Percentiles rank a stretch among this genome's conserved stretches.
These are phyloP conservation scores for Leptographium radiaticola DNA, from an alignment of 2,329 filamentous ascomycete species.

Conservation along the genomic window DNA sequence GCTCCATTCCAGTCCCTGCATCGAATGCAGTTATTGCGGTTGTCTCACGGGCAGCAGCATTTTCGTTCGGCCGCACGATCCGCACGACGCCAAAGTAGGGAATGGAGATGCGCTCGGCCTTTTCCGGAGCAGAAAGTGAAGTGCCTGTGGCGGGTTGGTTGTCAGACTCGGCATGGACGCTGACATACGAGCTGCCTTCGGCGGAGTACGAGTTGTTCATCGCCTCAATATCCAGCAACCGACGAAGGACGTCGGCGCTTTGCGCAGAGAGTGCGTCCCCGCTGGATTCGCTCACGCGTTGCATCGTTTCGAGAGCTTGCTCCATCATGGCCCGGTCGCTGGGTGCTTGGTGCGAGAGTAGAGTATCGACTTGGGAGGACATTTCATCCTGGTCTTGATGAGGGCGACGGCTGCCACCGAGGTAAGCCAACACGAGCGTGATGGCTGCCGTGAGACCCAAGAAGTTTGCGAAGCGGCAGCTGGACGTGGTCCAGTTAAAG, in stretches of 20 bases:
- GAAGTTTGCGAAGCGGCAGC: not conserved
- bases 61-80: not conserved
- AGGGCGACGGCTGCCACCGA: not conserved
- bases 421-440: not conserved
- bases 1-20: not conserved
- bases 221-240: not conserved
- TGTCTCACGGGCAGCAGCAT: not conserved
- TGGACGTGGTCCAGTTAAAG: not conserved
- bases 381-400: not conserved
- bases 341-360: not conserved
- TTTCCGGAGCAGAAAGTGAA: not conserved
- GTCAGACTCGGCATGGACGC: not conserved
- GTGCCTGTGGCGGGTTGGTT: not conserved
- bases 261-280: not conserved
- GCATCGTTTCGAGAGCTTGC: not conserved
- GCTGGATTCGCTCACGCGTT: not conserved
- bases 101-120: not conserved
- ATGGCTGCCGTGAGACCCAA: not conserved
- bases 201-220: not conserved
- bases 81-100: not conserved
- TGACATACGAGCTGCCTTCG: not conserved
- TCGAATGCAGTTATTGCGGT: not conserved
- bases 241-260: not conserved
- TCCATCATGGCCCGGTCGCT: not conserved
- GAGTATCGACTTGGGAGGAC: not conserved